Evolutionary conservation across 148 eudicot genomes (phyloP).

Genomic region (Vaccinium corymbosum): DNA sequence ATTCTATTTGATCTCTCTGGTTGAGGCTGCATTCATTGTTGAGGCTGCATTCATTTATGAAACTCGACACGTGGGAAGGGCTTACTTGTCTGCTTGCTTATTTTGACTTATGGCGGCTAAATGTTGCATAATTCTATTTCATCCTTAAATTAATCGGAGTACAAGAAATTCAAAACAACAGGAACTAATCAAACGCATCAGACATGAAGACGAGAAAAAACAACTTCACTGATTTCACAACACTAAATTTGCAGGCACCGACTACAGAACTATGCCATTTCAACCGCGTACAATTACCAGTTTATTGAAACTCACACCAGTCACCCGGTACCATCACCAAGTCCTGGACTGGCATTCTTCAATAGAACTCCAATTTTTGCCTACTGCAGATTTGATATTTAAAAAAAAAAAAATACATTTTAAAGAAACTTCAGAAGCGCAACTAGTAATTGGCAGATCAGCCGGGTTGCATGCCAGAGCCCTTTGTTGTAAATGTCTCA

Average conservation of each 20-base stretch:
- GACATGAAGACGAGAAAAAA: background rate
- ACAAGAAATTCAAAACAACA: background rate
- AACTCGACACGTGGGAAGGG: no score
- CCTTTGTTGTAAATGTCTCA: constrained; percentile 79
- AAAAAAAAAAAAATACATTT: constrained; percentile 27
- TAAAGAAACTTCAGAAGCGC: constrained; percentile 53
- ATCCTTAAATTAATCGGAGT: background rate
- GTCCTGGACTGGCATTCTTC: constrained; percentile 81
- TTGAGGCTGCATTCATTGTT: no score
- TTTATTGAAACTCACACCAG: constrained; percentile 45
- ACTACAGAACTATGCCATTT: background rate
- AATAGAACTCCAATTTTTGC: constrained; percentile 17
- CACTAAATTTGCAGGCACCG: constrained; percentile 13
- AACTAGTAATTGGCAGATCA: constrained; percentile 43
- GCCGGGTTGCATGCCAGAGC: constrained; percentile 73
- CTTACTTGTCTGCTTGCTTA: no score
- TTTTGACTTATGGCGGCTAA: no score
- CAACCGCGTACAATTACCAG: constrained; percentile 12
- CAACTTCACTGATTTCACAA: background rate
- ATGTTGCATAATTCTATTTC: no score
- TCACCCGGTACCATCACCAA: constrained; percentile 58
- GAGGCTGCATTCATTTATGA: no score
- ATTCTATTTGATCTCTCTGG: background rate
- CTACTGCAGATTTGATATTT: background rate
- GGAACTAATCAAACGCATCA: background rate